Conservation (phyloP, 75 land plant species). For the Pseudotsuga menziesii region DNA sequence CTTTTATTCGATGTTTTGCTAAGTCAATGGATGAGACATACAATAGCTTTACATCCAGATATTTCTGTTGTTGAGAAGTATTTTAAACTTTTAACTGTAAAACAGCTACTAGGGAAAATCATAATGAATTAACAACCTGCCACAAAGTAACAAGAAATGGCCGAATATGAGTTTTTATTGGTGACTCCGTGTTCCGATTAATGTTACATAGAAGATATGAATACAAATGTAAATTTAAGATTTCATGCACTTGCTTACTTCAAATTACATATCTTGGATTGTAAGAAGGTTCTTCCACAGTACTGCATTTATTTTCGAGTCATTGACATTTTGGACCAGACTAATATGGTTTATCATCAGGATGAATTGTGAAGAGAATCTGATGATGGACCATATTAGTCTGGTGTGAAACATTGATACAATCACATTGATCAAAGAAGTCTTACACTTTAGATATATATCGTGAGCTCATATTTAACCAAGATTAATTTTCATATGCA, state of each 20-base stretch:
- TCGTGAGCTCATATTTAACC: neutral
- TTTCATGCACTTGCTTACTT: neutral
- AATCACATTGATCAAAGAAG: too few relatives aligned
- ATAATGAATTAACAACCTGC: neutral
- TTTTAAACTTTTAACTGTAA: neutral
- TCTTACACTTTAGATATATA: too few relatives aligned
- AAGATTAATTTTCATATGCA: neutral
- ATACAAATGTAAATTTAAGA: neutral
- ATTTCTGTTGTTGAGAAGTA: neutral
- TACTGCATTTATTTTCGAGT: too few relatives aligned
- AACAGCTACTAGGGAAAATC: neutral
- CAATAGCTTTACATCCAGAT: neutral
- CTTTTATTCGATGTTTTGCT: neutral
- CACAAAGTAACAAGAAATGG: constrained; percentile 1
- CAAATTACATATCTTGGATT: neutral
- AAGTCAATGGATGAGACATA: neutral
- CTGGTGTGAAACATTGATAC: too few relatives aligned
- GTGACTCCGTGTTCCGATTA: neutral
- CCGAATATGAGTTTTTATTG: neutral
- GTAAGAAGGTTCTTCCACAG: too few relatives aligned
- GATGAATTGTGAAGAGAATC: too few relatives aligned
- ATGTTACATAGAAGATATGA: constrained; percentile 1
- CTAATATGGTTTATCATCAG: too few relatives aligned
- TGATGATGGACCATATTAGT: too few relatives aligned
- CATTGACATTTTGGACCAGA: too few relatives aligned